These are phyloP conservation scores for Coemansia sp. DNA, from an alignment of 192 early-diverging fungal species.

Conservation along the genomic window DNA sequence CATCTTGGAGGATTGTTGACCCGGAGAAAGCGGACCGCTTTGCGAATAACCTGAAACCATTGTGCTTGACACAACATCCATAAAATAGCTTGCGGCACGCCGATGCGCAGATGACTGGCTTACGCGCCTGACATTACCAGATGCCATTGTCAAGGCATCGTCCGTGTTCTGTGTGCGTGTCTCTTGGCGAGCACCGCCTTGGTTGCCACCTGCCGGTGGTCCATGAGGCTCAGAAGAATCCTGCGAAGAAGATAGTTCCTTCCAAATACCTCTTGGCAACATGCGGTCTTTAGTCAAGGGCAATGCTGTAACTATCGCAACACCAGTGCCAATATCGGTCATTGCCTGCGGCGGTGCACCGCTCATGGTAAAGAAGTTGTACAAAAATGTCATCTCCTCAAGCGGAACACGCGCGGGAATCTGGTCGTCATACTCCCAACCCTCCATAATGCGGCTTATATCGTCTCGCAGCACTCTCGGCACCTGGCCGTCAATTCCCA, in stretches of 20 bases:
- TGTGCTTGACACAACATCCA: slow-evolving; percentile 6
- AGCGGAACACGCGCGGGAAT: slow-evolving; percentile 35
- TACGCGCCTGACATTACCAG: neutral
- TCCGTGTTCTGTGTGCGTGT: neutral
- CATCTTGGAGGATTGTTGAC: slow-evolving; percentile 1
- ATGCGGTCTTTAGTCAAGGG: slow-evolving; percentile 34
- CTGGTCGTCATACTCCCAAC: slow-evolving; percentile 48
- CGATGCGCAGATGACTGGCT: slow-evolving; percentile 16
- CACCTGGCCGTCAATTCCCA: slow-evolving; percentile 29
- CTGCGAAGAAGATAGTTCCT: neutral
- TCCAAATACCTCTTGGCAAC: slow-evolving; percentile 41
- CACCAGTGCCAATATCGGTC: slow-evolving; percentile 44
- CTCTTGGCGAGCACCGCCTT: neutral
- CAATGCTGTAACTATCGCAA: slow-evolving; percentile 35
- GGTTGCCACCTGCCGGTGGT: neutral
- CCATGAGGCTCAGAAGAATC: slow-evolving; percentile 2
- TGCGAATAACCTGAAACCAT: neutral
- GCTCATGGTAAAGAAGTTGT: slow-evolving; percentile 38
- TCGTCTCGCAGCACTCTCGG: slow-evolving; percentile 32
- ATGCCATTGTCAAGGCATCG: slow-evolving; percentile 7
- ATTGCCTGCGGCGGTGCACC: slow-evolving; percentile 30
- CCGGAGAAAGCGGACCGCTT: neutral
- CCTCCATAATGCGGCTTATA: slow-evolving; percentile 34
- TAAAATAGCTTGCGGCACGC: slow-evolving; percentile 19
- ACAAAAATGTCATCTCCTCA: slow-evolving; percentile 41